Evolutionary conservation across 768 basidiomycete species (phyloP).

Genomic region (Crepidotus variabilis): DNA sequence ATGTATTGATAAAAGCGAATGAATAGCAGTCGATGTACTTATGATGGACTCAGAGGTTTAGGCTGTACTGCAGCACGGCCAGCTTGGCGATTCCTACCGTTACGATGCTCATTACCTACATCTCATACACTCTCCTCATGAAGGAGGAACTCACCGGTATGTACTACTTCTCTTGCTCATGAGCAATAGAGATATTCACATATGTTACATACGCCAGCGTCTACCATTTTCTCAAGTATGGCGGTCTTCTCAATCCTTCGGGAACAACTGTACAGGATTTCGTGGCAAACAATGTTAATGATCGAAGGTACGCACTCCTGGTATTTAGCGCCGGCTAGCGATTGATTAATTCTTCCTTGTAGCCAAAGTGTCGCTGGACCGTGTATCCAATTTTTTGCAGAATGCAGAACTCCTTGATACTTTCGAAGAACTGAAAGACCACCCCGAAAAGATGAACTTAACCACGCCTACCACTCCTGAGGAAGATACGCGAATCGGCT

Average conservation of each 20-base stretch:
- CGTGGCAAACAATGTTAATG: slow-evolving; percentile 20
- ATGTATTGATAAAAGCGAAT: slow-evolving; percentile 37
- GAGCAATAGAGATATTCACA: neutral
- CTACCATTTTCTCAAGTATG: slow-evolving; percentile 50
- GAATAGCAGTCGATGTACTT: slow-evolving; percentile 36
- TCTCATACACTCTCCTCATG: slow-evolving; percentile 47
- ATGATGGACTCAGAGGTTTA: neutral
- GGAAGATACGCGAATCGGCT: slow-evolving; percentile 36
- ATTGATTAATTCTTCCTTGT: slow-evolving; percentile 7
- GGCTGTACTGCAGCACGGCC: slow-evolving; percentile 1
- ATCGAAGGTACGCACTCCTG: slow-evolving; percentile 12
- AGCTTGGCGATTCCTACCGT: slow-evolving; percentile 59
- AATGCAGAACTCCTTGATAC: slow-evolving; percentile 47
- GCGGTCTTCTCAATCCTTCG: slow-evolving; percentile 62
- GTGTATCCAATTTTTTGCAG: slow-evolving; percentile 39
- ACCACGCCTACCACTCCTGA: neutral
- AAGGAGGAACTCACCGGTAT: slow-evolving; percentile 30
- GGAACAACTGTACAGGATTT: slow-evolving; percentile 39
- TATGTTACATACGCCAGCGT: slow-evolving; percentile 21
- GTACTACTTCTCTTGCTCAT: neutral
- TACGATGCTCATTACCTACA: slow-evolving; percentile 64
- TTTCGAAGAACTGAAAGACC: slow-evolving; percentile 22
- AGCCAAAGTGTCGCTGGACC: slow-evolving; percentile 55
- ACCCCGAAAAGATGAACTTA: neutral
- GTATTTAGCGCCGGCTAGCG: neutral